A percentile compares a stretch with the other conserved stretches of the same genome.
These are phyloP conservation scores for Dendrothele bispora DNA, from an alignment of 768 basidiomycete genomes.

Conservation along the genomic window DNA sequence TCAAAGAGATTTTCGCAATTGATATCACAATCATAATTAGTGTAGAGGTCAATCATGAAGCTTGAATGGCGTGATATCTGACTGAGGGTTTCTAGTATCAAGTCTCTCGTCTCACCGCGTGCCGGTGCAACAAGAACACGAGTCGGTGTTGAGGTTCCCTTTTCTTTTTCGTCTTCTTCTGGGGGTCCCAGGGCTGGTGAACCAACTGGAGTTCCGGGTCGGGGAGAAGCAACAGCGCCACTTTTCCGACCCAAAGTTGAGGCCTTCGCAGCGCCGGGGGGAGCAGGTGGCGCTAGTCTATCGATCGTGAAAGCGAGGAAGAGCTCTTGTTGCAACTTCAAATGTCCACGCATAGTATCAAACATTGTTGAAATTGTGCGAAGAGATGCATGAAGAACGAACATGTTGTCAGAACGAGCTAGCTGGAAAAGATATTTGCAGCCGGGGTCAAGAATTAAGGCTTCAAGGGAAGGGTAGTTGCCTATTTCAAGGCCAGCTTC, in stretches of 20 bases:
- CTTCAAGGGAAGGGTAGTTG: slow-evolving; percentile 73
- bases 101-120: slow-evolving; percentile 81
- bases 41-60: slow-evolving; percentile 95
- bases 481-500: slow-evolving; percentile 76
- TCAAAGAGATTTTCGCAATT: slow-evolving; percentile 98
- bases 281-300: slow-evolving; percentile 66
- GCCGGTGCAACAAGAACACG: slow-evolving; percentile 71
- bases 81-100: slow-evolving; percentile 85
- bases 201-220: slow-evolving; percentile 49
- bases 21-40: slow-evolving; percentile 96
- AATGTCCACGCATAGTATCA: slow-evolving; percentile 77
- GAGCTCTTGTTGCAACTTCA: slow-evolving; percentile 94
- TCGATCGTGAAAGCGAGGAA: slow-evolving; percentile 95
- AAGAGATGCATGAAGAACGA: slow-evolving; percentile 76
- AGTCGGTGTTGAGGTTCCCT: slow-evolving; percentile 48
- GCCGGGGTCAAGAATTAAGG: slow-evolving; percentile 81
- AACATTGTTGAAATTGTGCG: slow-evolving; percentile 88
- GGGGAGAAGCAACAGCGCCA: slow-evolving; percentile 40
- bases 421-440: slow-evolving; percentile 98
- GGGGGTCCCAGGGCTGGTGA: slow-evolving; percentile 40
- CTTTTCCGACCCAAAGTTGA: slow-evolving; percentile 25
- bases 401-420: slow-evolving; percentile 84
- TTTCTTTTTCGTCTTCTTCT: slow-evolving; percentile 45
- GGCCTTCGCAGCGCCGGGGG: slow-evolving; percentile 23
- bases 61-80: slow-evolving; percentile 81